Evolutionary conservation across 2,329 filamentous ascomycete genomes (phyloP).

Genomic region (Xylaria sp.): DNA sequence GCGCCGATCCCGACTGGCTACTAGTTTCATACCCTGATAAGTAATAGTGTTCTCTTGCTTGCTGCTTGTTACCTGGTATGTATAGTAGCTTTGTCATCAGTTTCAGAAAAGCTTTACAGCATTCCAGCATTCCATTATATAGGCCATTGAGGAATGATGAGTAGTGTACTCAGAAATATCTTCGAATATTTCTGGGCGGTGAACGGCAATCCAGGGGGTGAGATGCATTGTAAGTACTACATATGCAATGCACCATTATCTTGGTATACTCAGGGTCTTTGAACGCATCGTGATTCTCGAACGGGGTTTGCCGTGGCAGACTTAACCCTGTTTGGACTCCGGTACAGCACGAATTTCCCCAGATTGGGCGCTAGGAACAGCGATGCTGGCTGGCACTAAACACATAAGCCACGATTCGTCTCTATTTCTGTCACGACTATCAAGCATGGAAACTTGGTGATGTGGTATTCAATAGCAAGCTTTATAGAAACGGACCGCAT

Average conservation of each 20-base stretch:
- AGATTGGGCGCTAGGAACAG: slow-evolving; percentile 11
- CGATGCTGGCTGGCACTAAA: background rate
- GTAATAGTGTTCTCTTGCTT: background rate
- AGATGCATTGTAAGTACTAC: background rate
- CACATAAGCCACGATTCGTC: slow-evolving; percentile 10
- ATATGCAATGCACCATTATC: background rate
- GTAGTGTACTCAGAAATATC: background rate
- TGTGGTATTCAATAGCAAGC: background rate
- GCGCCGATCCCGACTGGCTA: slow-evolving; percentile 25
- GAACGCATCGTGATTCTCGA: background rate
- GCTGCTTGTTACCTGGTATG: background rate
- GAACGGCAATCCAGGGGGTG: background rate
- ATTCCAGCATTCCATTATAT: background rate
- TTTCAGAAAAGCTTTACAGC: background rate
- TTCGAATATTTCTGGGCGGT: background rate
- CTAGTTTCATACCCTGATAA: background rate
- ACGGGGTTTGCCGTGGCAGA: slow-evolving; percentile 28
- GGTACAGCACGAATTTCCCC: slow-evolving; percentile 27
- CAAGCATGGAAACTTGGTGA: background rate
- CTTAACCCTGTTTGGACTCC: slow-evolving; percentile 36
- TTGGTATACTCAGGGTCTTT: background rate
- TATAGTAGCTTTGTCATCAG: background rate
- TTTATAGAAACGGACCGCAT: background rate
- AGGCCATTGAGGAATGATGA: background rate
- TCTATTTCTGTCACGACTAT: slow-evolving; percentile 4